Evolutionary conservation across 805 yeast genomes (phyloP).

Genomic region (Hanseniaspora lindneri): DNA sequence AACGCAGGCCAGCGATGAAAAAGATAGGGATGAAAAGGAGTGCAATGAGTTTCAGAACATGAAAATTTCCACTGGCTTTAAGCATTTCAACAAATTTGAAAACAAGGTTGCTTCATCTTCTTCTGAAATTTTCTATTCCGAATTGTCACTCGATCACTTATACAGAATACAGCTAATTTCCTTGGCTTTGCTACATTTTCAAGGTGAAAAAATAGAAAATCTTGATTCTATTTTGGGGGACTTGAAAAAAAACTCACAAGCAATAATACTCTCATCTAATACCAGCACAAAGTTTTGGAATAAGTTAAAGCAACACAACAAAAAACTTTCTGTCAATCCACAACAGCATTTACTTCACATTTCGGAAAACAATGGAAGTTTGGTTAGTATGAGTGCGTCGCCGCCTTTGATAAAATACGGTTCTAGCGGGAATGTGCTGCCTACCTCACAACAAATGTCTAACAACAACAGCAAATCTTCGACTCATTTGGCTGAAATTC

Average conservation of each 20-base stretch:
- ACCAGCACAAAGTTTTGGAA: constrained; percentile 32
- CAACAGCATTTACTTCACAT: background rate
- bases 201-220: constrained; percentile 30
- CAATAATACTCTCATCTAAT: constrained; percentile 17
- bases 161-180: constrained; percentile 49
- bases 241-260: constrained; percentile 26
- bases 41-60: background rate
- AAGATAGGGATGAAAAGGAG: constrained; percentile 20
- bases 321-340: background rate
- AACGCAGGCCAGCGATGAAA: constrained; percentile 26
- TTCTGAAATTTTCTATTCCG: constrained; percentile 48
- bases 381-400: background rate
- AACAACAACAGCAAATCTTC: constrained; percentile 5
- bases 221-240: constrained; percentile 24
- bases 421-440: background rate
- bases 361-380: background rate
- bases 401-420: background rate
- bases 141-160: constrained; percentile 30
- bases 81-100: constrained; percentile 46
- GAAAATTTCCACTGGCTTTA: constrained; percentile 50
- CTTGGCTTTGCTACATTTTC: constrained; percentile 29
- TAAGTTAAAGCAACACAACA: constrained; percentile 26
- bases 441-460: background rate
- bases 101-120: constrained; percentile 25
- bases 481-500: constrained; percentile 5